Evolutionary conservation across 805 yeast genomes (phyloP).

Genomic region (Isabelozyma rhagii): DNA sequence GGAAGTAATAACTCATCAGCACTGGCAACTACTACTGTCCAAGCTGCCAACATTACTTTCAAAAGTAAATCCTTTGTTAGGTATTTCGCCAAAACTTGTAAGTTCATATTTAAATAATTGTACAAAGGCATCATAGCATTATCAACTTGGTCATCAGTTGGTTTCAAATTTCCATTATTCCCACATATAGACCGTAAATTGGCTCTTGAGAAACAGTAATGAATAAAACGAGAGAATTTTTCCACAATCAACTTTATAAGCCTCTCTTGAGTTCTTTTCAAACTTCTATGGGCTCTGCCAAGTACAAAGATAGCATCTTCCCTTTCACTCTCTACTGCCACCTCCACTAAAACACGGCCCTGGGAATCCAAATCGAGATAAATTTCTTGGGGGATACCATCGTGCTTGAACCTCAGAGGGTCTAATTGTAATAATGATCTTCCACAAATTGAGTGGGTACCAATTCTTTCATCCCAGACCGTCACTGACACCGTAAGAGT

Average conservation of each 20-base stretch:
- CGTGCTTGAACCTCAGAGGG: constrained; percentile 59
- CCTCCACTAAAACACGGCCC: constrained; percentile 63
- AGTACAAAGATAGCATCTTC: constrained; percentile 78
- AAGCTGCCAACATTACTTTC: constrained; percentile 71
- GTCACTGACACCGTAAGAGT: constrained; percentile 52
- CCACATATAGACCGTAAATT: constrained; percentile 60
- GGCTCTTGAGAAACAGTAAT: constrained; percentile 52
- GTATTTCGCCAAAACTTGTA: constrained; percentile 58
- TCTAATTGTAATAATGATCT: constrained; percentile 58
- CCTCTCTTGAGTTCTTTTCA: constrained; percentile 63
- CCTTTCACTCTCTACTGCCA: constrained; percentile 76
- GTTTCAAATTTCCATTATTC: constrained; percentile 38
- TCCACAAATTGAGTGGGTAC: constrained; percentile 65
- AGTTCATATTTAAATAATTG: constrained; percentile 67
- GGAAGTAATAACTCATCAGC: constrained; percentile 78
- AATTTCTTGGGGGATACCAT: constrained; percentile 63
- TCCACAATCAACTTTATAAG: constrained; percentile 68
- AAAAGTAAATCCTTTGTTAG: constrained; percentile 54
- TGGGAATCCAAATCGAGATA: constrained; percentile 60
- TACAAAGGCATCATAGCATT: constrained; percentile 71
- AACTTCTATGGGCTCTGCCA: constrained; percentile 68
- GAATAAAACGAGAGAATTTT: constrained; percentile 65
- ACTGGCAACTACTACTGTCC: constrained; percentile 68
- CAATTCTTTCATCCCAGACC: constrained; percentile 64
- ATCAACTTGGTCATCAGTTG: constrained; percentile 48